A percentile compares a stretch with the other conserved stretches of the same genome.
Conservation (phyloP, 345 rosid genomes). For the thale cress (Arabidopsis thaliana) region DNA sequence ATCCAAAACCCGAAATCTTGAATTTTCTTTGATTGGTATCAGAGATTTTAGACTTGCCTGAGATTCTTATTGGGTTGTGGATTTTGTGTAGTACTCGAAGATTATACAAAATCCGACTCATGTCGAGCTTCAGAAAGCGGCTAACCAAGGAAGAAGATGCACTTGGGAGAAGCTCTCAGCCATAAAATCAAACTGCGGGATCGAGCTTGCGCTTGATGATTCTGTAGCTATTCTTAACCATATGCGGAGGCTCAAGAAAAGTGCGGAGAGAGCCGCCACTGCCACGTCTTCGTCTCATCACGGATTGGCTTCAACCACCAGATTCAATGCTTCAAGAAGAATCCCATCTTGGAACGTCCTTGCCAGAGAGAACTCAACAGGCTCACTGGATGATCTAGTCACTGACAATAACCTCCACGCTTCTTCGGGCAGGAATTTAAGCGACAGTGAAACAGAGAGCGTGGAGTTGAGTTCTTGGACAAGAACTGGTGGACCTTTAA, state of each 20-base stretch:
- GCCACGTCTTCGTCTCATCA: constrained; percentile 79
- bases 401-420: constrained; percentile 48
- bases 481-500: constrained; percentile 93
- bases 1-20: constrained; percentile 19
- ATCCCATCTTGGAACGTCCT: constrained; percentile 98
- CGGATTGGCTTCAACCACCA: constrained; percentile 56
- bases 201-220: constrained; percentile 97
- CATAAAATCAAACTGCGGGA: constrained; percentile 93
- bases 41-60: background rate
- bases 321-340: constrained; percentile 82
- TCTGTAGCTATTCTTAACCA: constrained; percentile 94
- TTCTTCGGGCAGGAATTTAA: constrained; percentile 54
- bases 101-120: constrained; percentile 83
- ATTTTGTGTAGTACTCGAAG: constrained; percentile 66
- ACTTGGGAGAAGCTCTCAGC: constrained; percentile 99
- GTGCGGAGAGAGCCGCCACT: constrained; percentile 90
- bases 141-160: constrained; percentile 96
- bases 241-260: constrained; percentile 92
- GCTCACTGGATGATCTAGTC: constrained; percentile 82
- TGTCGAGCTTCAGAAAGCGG: constrained; percentile 80
- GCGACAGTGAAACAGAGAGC: constrained; percentile 85
- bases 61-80: constrained; percentile 31
- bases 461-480: constrained; percentile 88
- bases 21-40: background rate
- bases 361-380: constrained; percentile 93